These are phyloP conservation scores for Monosporascus sp. DNA, from an alignment of 2,329 filamentous ascomycete species.

Conservation along the genomic window DNA sequence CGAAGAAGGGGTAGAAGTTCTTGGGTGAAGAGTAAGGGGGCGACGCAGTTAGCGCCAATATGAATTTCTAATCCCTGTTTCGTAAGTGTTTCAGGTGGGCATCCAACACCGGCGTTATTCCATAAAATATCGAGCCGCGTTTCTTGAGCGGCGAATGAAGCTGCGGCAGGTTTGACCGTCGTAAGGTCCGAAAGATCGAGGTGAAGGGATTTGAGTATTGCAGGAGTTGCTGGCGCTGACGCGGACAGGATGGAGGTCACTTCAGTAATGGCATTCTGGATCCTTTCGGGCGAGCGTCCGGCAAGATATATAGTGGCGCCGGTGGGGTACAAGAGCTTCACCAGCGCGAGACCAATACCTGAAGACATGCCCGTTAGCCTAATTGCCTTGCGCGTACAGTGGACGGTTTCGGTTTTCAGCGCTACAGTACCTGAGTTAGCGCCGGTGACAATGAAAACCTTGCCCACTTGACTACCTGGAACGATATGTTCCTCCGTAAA, in stretches of 20 bases:
- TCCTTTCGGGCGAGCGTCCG: constrained; percentile 1
- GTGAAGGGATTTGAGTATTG: neutral
- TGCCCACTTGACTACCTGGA: no score
- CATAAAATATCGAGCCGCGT: neutral
- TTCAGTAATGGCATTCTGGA: neutral
- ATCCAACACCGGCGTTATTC: neutral
- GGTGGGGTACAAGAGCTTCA: constrained; percentile 5
- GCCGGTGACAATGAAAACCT: constrained; percentile 10
- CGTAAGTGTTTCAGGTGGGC: neutral
- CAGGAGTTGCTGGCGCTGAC: neutral
- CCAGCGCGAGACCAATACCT: constrained; percentile 1
- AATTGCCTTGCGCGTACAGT: neutral
- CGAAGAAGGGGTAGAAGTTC: neutral
- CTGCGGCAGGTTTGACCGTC: neutral
- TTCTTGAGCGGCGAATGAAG: neutral
- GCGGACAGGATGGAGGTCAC: neutral
- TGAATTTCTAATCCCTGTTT: neutral
- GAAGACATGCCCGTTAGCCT: neutral
- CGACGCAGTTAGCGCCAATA: constrained; percentile 3
- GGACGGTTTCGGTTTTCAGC: no score
- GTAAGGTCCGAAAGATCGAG: neutral
- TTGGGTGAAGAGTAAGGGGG: constrained; percentile 4
- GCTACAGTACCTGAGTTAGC: constrained; percentile 1
- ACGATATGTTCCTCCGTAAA: no score
- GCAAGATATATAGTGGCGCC: constrained; percentile 7